Evolutionary conservation across 352 stramenopile species (phyloP).

Genomic region (Plasmopara viticola): DNA sequence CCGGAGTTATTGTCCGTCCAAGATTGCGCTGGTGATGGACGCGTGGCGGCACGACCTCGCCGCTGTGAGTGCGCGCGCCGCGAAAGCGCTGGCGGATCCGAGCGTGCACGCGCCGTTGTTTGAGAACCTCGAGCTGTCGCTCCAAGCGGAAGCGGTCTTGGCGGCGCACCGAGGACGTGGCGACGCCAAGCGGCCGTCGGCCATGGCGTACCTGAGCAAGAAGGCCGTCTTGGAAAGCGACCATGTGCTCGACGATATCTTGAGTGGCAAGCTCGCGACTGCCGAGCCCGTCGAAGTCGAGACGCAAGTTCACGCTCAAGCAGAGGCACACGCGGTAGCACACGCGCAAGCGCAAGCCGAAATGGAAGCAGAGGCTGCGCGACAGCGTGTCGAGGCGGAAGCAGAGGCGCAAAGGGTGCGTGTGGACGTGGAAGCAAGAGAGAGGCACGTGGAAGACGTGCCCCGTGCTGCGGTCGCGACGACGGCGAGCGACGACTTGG

Average conservation of each 20-base stretch:
- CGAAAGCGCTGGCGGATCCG: constrained; percentile 93
- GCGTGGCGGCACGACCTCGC: constrained; percentile 94
- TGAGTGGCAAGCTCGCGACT: constrained; percentile 23
- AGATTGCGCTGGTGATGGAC: constrained; percentile 92
- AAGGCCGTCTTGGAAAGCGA: constrained; percentile 60
- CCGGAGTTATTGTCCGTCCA: constrained; percentile 95
- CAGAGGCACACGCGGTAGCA: constrained; percentile 17
- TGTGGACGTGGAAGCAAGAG: constrained; percentile 14
- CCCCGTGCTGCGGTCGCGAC: constrained; percentile 28
- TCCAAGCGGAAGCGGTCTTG: constrained; percentile 93
- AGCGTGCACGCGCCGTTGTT: constrained; percentile 92
- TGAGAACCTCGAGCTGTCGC: constrained; percentile 90
- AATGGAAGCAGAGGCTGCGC: constrained; percentile 23
- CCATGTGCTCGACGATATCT: constrained; percentile 44
- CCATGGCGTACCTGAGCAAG: constrained; percentile 69
- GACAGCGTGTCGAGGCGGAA: constrained; percentile 21
- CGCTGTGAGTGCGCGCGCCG: constrained; percentile 82
- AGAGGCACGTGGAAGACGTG: background rate
- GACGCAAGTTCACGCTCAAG: constrained; percentile 21
- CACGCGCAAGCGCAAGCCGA: constrained; percentile 27
- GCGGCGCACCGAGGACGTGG: constrained; percentile 51
- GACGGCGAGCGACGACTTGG: constrained; percentile 19
- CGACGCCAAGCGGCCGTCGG: constrained; percentile 42
- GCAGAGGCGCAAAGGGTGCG: constrained; percentile 22
- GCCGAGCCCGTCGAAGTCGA: constrained; percentile 19